Evolutionary conservation across 2,329 filamentous ascomycete genomes (phyloP), one percentile per base, ranked within the genome.

Genomic region (Tolypocladium guangdongense): DNA sequence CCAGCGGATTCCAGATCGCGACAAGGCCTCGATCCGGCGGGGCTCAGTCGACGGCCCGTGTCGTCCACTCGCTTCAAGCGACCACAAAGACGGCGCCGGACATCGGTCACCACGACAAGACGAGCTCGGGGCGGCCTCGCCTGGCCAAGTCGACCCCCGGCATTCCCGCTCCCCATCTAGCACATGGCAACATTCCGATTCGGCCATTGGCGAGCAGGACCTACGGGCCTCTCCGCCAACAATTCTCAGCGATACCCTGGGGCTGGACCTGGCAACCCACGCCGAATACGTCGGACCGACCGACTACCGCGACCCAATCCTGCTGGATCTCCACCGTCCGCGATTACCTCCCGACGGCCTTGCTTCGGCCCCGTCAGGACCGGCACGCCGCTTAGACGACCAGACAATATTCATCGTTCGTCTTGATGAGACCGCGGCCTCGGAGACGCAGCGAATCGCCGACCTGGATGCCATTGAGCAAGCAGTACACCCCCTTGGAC

Each of bases 401-500:
- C 60, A 62, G 4, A 70, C 68, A 46, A 63, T 68, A 45, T 71
- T 71, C 36, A 60, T 71, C 20, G 64, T 71, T 12, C 65, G 68
- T 35, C 64, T 66, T 0, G 68, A 71, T 39, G 66, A 67, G 35
- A 64, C 63, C 20, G 62, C 66, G 1, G 63, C 68, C 1, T 70
- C 66, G 0, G 68, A 71, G 32, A 68, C 71, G 35, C 75, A 78
- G 55, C 63, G 68, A 2, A 66, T 70, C 20, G 64, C 66, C 10
- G 68, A 71, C 36, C 58, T 71, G 16, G 73, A 75, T 59, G 75
- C 77, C 33, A 78, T 87, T 53, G 83, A 87, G 63, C 74, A 76
- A 32, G 72, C 82, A 39, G 81, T 88, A 5, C 76, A 77, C 27
- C 80, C 83, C 4, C 77, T 87, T 58, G 84, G 84, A 20, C 75